These are phyloP conservation scores for Tetradesmus lagerheimii DNA, from an alignment of 139 green algal species.

Conservation along the genomic window DNA sequence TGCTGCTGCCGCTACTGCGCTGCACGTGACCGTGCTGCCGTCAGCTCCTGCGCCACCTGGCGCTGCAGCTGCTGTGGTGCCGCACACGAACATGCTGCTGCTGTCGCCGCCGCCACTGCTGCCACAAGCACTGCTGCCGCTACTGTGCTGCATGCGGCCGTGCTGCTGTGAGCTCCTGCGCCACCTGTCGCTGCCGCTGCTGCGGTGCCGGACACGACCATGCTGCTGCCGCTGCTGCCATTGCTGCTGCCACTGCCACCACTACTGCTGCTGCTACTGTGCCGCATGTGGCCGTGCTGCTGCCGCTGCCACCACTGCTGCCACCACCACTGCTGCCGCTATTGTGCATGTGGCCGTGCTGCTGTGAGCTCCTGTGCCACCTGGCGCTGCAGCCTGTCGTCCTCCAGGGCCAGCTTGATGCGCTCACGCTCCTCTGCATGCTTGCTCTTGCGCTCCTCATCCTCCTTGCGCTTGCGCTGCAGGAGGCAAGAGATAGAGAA, in stretches of 20 bases:
- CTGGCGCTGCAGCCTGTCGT: constrained; percentile 51
- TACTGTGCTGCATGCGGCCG: too few relatives aligned
- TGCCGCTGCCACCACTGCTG: not conserved
- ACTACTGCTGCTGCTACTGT: not conserved
- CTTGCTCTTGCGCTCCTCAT: constrained; percentile 46
- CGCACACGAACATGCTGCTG: not conserved
- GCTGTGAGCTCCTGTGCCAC: constrained; percentile 39
- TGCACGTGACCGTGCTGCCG: not conserved
- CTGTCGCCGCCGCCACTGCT: constrained; percentile 28
- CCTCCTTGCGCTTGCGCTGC: constrained; percentile 54
- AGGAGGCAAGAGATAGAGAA: not conserved
- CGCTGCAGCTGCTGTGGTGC: not conserved
- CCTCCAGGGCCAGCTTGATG: constrained; percentile 56
- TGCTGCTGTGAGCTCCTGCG: too few relatives aligned
- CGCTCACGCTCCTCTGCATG: constrained; percentile 53
- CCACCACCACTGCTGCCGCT: constrained; percentile 1
- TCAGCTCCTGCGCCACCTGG: not conserved
- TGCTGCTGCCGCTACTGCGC: not conserved
- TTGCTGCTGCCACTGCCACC: not conserved
- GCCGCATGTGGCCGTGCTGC: not conserved
- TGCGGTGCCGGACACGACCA: too few relatives aligned
- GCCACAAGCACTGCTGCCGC: too few relatives aligned
- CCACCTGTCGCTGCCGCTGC: not conserved
- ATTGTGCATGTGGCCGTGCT: not conserved
- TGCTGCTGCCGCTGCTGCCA: too few relatives aligned